Evolutionary conservation across 805 yeast species (phyloP).

Genomic region (Tetrapisispora phaffii): DNA sequence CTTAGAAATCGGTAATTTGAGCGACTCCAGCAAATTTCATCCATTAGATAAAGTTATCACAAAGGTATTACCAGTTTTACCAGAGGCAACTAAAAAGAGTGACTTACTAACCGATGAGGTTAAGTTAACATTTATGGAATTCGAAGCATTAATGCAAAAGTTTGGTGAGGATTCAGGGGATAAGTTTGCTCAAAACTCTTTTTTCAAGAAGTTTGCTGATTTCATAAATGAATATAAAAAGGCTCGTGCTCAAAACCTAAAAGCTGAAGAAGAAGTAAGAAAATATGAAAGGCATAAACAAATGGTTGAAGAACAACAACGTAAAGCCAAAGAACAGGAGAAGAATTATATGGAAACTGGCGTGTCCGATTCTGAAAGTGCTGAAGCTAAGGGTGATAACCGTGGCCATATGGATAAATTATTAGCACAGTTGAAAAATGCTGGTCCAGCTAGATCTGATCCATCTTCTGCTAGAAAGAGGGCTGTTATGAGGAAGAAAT

Average conservation of each 20-base stretch:
- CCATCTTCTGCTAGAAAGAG: slow-evolving; percentile 72
- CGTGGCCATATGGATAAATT: slow-evolving; percentile 71
- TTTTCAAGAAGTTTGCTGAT: slow-evolving; percentile 70
- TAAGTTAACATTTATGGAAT: slow-evolving; percentile 51
- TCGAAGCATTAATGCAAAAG: slow-evolving; percentile 60
- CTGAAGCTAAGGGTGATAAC: slow-evolving; percentile 19
- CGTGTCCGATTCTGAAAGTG: slow-evolving; percentile 4
- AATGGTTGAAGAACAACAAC: slow-evolving; percentile 32
- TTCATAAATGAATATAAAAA: slow-evolving; percentile 71
- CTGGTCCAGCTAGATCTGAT: slow-evolving; percentile 70
- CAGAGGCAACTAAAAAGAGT: slow-evolving; percentile 65
- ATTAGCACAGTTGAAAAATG: slow-evolving; percentile 76
- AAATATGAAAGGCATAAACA: slow-evolving; percentile 68
- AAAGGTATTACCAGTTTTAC: slow-evolving; percentile 54
- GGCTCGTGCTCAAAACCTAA: slow-evolving; percentile 70
- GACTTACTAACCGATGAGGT: slow-evolving; percentile 56
- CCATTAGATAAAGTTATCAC: slow-evolving; percentile 68
- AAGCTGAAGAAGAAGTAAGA: slow-evolving; percentile 72
- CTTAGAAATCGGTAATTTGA: slow-evolving; percentile 71
- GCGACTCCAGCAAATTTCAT: slow-evolving; percentile 69
- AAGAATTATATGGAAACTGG: slow-evolving; percentile 5
- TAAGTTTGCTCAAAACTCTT: slow-evolving; percentile 51
- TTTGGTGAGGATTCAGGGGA: slow-evolving; percentile 89
- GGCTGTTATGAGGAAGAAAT: slow-evolving; percentile 61
- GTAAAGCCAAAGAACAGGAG: slow-evolving; percentile 10